phyloP scores from a whole-genome alignment of 164 flowering plant species.

The Brasenia schreberi region DNA sequence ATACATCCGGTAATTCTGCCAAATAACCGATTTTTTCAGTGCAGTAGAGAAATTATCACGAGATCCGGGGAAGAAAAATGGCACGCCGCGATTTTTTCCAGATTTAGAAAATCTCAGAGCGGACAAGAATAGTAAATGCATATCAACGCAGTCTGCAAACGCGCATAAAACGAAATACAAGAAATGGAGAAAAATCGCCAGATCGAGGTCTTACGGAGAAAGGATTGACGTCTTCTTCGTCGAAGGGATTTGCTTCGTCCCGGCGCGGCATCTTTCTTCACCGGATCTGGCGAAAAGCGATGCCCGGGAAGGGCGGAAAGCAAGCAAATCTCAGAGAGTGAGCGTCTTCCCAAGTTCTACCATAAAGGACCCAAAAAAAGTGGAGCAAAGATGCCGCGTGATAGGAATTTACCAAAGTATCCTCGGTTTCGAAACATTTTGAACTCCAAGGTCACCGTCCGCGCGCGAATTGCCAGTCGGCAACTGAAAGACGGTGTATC shows the following conservation, averaged over 20 bases:
- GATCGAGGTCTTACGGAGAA: slow-evolving; percentile 39
- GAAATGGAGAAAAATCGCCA: background rate
- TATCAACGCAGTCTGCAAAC: background rate
- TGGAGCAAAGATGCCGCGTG: background rate
- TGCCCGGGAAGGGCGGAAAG: background rate
- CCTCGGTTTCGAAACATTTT: background rate
- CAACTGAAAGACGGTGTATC: no score
- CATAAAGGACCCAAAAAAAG: no score
- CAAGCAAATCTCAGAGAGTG: background rate
- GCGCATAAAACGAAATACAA: background rate
- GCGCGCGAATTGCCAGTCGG: background rate
- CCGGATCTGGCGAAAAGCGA: background rate
- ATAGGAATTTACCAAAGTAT: background rate
- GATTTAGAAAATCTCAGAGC: background rate
- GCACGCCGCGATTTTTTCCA: background rate
- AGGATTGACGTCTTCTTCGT: slow-evolving; percentile 73
- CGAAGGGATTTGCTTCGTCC: slow-evolving; percentile 70
- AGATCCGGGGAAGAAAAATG: background rate
- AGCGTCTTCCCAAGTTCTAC: background rate
- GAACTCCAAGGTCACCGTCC: background rate
- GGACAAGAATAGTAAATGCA: background rate
- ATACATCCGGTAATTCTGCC: no score
- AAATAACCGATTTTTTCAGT: no score
- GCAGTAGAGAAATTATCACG: background rate
- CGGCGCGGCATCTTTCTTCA: slow-evolving; percentile 33